phyloP scores from a whole-genome alignment of 371 early-diverging fungal species.

The Hamiltosporidium magnivora region DNA sequence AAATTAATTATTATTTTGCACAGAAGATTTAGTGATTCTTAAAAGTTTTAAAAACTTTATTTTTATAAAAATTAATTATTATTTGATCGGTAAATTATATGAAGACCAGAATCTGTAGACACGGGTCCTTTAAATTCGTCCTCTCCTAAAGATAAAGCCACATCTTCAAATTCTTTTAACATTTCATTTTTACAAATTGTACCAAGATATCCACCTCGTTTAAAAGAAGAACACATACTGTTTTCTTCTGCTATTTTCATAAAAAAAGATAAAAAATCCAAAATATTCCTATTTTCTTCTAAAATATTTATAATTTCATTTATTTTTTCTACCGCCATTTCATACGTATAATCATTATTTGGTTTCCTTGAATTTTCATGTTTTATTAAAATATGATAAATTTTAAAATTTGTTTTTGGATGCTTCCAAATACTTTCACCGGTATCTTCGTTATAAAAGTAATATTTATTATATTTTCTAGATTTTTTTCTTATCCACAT shows the following conservation, averaged over 20 bases:
- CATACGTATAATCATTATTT: conserved; percentile 3
- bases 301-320: conserved; percentile 8
- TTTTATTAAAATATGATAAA: conserved; percentile 31
- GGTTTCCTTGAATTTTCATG: conserved; percentile 26
- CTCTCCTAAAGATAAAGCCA: conserved; percentile 14
- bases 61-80: no score
- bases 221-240: conserved; percentile 19
- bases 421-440: conserved; percentile 3
- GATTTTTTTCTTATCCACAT: conserved; percentile 6
- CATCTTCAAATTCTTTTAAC: conserved; percentile 23
- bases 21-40: no score
- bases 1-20: no score
- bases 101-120: conserved; percentile 21
- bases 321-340: conserved; percentile 5
- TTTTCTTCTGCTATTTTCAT: conserved; percentile 10
- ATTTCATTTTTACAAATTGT: conserved; percentile 29
- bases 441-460: conserved; percentile 23
- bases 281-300: conserved; percentile 2
- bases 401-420: conserved; percentile 10
- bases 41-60: no score
- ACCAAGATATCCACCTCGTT: conserved; percentile 24
- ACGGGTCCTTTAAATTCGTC: conserved; percentile 19
- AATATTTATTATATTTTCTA: background rate
- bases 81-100: conserved; percentile 18
- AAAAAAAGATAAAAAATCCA: conserved; percentile 12